Evolutionary conservation across 2,329 filamentous ascomycete genomes (phyloP).

Genomic region (Calycina herbarum): DNA sequence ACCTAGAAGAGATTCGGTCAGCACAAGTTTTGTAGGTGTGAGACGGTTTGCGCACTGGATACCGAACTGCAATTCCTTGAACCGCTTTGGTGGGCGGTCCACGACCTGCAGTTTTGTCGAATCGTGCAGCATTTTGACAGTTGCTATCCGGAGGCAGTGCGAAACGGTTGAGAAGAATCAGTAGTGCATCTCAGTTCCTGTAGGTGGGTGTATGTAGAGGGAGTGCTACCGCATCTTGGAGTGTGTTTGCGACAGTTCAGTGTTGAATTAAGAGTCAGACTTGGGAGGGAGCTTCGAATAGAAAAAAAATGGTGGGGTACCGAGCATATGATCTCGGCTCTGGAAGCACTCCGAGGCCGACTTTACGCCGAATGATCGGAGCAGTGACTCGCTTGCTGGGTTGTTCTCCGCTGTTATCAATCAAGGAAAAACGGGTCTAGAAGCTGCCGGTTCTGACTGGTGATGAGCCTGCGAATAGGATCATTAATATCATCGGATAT

Average conservation of each 20-base stretch:
- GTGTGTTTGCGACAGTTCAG: background rate
- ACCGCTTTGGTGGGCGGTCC: constrained; percentile 85
- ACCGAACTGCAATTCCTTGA: constrained; percentile 91
- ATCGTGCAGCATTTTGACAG: constrained; percentile 10
- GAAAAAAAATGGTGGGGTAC: constrained; percentile 5
- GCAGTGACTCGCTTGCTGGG: too few relatives aligned
- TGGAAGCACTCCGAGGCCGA: too few relatives aligned
- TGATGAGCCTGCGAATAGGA: background rate
- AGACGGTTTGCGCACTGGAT: constrained; percentile 63
- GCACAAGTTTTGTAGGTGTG: constrained; percentile 1
- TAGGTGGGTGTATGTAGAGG: background rate
- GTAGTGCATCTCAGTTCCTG: background rate
- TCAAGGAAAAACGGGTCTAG: background rate
- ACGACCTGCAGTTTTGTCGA: constrained; percentile 78
- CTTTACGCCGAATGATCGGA: too few relatives aligned
- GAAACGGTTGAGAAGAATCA: too few relatives aligned
- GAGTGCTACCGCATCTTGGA: background rate
- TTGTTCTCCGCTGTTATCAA: too few relatives aligned
- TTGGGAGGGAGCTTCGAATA: background rate
- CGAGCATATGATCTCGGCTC: too few relatives aligned
- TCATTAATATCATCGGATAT: background rate
- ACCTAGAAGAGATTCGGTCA: constrained; percentile 51
- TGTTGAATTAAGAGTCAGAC: background rate
- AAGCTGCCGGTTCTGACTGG: background rate
- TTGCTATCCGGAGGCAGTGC: background rate